Base-by-base conservation (phyloP, 768 basidiomycete genomes). In the Calocybe cyanea region DNA sequence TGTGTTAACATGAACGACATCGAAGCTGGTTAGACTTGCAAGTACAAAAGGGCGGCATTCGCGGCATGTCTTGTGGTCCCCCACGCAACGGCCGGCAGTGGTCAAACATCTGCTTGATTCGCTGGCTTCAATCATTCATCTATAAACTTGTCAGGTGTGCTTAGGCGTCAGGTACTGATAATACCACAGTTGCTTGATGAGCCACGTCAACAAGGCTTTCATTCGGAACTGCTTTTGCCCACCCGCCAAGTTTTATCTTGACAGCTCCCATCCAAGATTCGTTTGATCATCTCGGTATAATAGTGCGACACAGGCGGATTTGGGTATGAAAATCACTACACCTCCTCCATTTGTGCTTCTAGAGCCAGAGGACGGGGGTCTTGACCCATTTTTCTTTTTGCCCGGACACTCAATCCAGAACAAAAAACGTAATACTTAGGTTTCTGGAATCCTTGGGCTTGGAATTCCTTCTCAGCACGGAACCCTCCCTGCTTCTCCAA, bases 361-460 rank as follows among this genome's bases (percentile, higher is more conserved):
- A 41, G 21, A 35, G 38, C 46, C 20, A 35, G 35, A 14, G 5
- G 25, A 39, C 46, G 13, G 35, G 30, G 10, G 28, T 25, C 11
- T 14, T 50, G 31, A 37, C 25, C 25, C 25, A 28, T 6, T 28
- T 28, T 6, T 6, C 11, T 28, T 11, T 28, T 28, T 28, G 25
- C 25, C 25, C 11, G 25, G 5, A 28, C 11, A 28, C 25, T 11
- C 25, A 28, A 11, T 6, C 25, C 25, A 28, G 11, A 11, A 28
- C 25, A 28, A 28, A 37, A 41, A 51, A 63, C 59, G 59, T 61
- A 61, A 63, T 59, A 28, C 25, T 28, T 5, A 46, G 52, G 56
- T 18, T 49, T 47, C 52, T 48, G 38, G 54, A 56, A 55, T 6
- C 5, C 25, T 48, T 37, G 42, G 43, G 6, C 19, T 48, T 35